A percentile compares a stretch with the other conserved stretches of the same genome.
Evolutionary conservation across 495 filamentous ascomycete species (phyloP).

Genomic region (Penicillium chermesinum): DNA sequence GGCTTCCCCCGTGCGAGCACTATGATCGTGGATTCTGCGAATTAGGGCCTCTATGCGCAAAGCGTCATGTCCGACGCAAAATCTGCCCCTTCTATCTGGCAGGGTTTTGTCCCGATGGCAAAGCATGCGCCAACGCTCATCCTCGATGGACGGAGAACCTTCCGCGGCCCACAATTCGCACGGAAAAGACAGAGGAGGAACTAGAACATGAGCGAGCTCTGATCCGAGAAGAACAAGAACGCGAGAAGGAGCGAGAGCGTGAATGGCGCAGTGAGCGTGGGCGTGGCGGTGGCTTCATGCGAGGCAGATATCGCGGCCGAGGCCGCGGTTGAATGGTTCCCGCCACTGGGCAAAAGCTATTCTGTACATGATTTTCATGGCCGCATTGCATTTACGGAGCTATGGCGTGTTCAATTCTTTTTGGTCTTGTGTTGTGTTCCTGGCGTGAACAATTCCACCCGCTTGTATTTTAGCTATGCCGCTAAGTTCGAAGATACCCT

Average conservation of each 20-base stretch:
- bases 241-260: conserved; percentile 46
- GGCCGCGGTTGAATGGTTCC: conserved; percentile 36
- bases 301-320: conserved; percentile 44
- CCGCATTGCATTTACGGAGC: conserved; percentile 9
- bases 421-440: conserved; percentile 3
- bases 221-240: conserved; percentile 50
- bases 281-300: conserved; percentile 44
- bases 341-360: background rate
- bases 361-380: background rate
- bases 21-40: conserved; percentile 96
- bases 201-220: conserved; percentile 52
- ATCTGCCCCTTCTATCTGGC: conserved; percentile 85
- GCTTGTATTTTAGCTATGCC: too few relatives aligned
- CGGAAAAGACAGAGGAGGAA: conserved; percentile 58
- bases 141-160: conserved; percentile 69
- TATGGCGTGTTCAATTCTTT: conserved; percentile 7
- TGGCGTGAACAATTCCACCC: too few relatives aligned
- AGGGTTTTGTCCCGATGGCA: conserved; percentile 90
- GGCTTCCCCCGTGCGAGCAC: conserved; percentile 82
- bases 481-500: conserved; percentile 15
- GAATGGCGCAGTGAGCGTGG: conserved; percentile 48
- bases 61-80: conserved; percentile 71
- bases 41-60: conserved; percentile 76
- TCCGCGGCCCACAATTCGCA: conserved; percentile 62
- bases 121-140: conserved; percentile 74